These are phyloP conservation scores for Datura wrightii DNA, from an alignment of 257 asterid species.

Conservation along the genomic window DNA sequence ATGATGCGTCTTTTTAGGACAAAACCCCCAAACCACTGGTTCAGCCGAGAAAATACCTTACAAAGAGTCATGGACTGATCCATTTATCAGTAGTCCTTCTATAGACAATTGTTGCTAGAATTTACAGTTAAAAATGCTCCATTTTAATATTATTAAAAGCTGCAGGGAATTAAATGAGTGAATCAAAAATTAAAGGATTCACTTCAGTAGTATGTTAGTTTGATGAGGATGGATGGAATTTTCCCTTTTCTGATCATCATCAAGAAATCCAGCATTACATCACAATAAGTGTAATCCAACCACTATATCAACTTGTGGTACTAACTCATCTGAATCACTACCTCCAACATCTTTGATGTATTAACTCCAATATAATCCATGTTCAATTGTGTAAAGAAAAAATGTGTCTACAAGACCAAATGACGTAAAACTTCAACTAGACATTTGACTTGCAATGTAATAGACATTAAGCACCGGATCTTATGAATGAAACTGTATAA, in stretches of 20 bases:
- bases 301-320: background rate
- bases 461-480: background rate
- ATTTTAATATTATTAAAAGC: background rate
- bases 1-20: background rate
- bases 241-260: background rate
- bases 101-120: background rate
- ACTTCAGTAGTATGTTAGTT: background rate
- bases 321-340: background rate
- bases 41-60: background rate
- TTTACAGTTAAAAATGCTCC: background rate
- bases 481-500: background rate
- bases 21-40: background rate
- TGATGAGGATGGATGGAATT: background rate
- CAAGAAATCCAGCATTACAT: background rate
- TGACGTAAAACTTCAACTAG: background rate
- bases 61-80: background rate
- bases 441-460: background rate
- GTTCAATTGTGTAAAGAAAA: background rate
- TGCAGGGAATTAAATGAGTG: background rate
- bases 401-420: background rate
- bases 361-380: background rate
- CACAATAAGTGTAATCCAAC: constrained; percentile 13
- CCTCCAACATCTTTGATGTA: background rate
- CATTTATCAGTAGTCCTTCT: background rate
- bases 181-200: background rate